Evolutionary conservation across 352 stramenopile species (phyloP).

Genomic region (Globisporangium viniferum): DNA sequence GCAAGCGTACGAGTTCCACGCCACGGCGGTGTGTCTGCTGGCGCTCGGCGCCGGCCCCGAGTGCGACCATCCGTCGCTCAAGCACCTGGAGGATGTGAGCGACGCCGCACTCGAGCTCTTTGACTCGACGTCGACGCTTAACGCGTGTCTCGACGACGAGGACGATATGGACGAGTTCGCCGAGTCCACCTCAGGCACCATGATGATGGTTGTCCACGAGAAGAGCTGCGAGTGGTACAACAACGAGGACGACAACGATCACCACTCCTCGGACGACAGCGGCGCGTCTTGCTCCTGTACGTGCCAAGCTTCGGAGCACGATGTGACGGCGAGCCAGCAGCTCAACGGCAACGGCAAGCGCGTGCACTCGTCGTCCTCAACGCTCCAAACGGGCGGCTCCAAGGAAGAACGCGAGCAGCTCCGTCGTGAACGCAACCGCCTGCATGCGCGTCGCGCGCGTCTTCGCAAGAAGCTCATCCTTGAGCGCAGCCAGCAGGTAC

Average conservation of each 20-base stretch:
- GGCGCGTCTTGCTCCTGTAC: conserved; percentile 5
- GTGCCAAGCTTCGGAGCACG: conserved; percentile 14
- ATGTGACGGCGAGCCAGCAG: conserved; percentile 17
- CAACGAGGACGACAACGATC: conserved; percentile 24
- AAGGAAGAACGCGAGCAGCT: conserved; percentile 74
- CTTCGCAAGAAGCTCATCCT: conserved; percentile 82
- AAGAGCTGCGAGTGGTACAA: conserved; percentile 37
- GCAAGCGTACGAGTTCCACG: conserved; percentile 75
- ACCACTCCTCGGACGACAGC: conserved; percentile 5
- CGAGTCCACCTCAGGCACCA: conserved; percentile 4
- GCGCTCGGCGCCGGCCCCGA: conserved; percentile 36
- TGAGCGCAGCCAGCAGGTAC: conserved; percentile 71
- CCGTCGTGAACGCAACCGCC: conserved; percentile 67
- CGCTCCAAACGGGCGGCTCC: conserved; percentile 33
- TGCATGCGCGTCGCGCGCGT: conserved; percentile 67
- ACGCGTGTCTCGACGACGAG: conserved; percentile 26
- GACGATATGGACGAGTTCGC: conserved; percentile 27
- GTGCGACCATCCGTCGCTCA: conserved; percentile 37
- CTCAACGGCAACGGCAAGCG: conserved; percentile 43
- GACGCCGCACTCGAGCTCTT: conserved; percentile 37
- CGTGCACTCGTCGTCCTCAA: conserved; percentile 20
- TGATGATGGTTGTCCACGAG: conserved; percentile 25
- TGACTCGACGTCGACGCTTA: conserved; percentile 35
- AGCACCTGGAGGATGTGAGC: conserved; percentile 50
- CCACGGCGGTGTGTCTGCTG: conserved; percentile 62